Percentiles rank a stretch among this genome's conserved stretches.
Evolutionary conservation across 148 eudicot species (phyloP).

Genomic region (Bassia scoparia): DNA sequence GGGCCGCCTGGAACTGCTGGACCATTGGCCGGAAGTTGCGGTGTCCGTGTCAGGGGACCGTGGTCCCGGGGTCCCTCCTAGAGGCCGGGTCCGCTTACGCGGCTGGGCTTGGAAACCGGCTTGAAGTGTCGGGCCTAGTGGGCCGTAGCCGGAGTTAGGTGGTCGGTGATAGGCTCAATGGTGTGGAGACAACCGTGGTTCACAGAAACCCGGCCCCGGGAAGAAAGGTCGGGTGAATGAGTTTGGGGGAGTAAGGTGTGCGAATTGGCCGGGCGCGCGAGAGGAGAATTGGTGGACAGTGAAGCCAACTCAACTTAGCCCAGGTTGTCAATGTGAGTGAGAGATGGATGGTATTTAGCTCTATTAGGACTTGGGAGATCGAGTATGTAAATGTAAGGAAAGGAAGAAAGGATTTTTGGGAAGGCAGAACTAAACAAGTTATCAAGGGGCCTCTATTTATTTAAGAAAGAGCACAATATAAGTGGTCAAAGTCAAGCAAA

Average conservation of each 20-base stretch:
- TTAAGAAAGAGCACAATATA: conserved; percentile 19
- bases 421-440: background rate
- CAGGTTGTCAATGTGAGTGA: conserved; percentile 1
- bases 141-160: background rate
- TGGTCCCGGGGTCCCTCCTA: conserved; percentile 59
- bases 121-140: conserved; percentile 19
- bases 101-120: conserved; percentile 50
- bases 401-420: background rate
- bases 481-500: conserved; percentile 36
- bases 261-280: conserved; percentile 8
- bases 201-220: conserved; percentile 21
- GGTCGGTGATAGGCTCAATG: background rate
- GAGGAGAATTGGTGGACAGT: conserved; percentile 24
- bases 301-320: conserved; percentile 35
- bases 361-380: too few species aligned
- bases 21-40: conserved; percentile 79
- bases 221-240: conserved; percentile 17
- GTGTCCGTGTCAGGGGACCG: conserved; percentile 65
- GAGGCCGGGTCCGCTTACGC: conserved; percentile 57
- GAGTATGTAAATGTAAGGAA: background rate
- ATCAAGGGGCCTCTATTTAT: conserved; percentile 29
- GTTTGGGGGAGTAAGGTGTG: conserved; percentile 10
- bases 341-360: background rate
- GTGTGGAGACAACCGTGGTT: conserved; percentile 18
- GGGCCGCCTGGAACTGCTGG: conserved; percentile 70